These are phyloP conservation scores for Ogataea allantospora DNA, from an alignment of 805 yeast genomes.

Conservation along the genomic window DNA sequence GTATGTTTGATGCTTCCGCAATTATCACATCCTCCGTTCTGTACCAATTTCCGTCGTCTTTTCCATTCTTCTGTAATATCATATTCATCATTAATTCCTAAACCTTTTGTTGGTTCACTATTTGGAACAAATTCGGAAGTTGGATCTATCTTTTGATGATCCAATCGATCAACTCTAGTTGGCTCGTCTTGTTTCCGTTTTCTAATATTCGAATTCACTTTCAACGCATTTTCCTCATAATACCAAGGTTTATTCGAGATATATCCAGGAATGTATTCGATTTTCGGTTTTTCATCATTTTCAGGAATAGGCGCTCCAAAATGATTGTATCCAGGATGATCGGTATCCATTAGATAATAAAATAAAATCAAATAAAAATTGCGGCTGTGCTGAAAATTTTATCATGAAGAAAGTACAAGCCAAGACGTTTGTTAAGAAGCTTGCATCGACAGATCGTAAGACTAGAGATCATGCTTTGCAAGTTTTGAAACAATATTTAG, in stretches of 20 bases:
- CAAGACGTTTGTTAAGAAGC: slow-evolving; percentile 66
- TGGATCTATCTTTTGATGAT: slow-evolving; percentile 55
- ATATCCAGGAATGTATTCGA: slow-evolving; percentile 40
- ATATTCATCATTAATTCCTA: slow-evolving; percentile 53
- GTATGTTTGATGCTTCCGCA: slow-evolving; percentile 56
- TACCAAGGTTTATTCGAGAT: slow-evolving; percentile 44
- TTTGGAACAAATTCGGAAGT: slow-evolving; percentile 41
- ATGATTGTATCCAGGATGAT: slow-evolving; percentile 12
- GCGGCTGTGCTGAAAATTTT: slow-evolving; percentile 14
- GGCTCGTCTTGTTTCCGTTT: slow-evolving; percentile 26
- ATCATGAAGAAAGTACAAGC: slow-evolving; percentile 30
- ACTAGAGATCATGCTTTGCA: slow-evolving; percentile 74
- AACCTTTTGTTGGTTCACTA: slow-evolving; percentile 53
- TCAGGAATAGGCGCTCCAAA: slow-evolving; percentile 7
- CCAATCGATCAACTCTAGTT: slow-evolving; percentile 42
- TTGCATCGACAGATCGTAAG: slow-evolving; percentile 79
- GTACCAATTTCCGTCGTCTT: slow-evolving; percentile 5
- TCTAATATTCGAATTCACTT: slow-evolving; percentile 29
- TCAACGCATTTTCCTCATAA: slow-evolving; percentile 26
- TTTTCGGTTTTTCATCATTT: slow-evolving; percentile 34
- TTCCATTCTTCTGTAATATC: slow-evolving; percentile 18
- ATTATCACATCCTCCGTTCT: slow-evolving; percentile 41
- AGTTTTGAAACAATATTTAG: slow-evolving; percentile 57
- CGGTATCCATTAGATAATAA: slow-evolving; percentile 9
- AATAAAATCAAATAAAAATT: background rate